Percentiles rank a stretch among this genome's conserved stretches.
Evolutionary conservation across 140 eudicot species (phyloP).

Genomic region (Cichorium intybus): DNA sequence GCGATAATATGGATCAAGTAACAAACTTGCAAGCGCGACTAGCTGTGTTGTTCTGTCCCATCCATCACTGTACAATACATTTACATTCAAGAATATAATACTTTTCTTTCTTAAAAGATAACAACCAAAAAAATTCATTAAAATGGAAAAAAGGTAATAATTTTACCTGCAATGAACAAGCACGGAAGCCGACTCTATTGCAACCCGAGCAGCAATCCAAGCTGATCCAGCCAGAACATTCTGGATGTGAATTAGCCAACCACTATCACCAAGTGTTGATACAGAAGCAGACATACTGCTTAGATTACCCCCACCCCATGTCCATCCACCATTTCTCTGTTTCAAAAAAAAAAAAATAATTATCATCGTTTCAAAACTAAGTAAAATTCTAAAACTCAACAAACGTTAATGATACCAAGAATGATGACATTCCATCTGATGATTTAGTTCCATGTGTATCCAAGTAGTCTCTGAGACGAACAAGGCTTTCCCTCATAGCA

Average conservation of each 20-base stretch:
- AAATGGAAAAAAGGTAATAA: background rate
- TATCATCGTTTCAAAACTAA: conserved; percentile 8
- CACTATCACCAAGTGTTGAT: conserved; percentile 96
- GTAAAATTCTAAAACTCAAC: background rate
- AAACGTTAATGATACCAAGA: conserved; percentile 49
- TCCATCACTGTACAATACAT: conserved; percentile 74
- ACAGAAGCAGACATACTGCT: conserved; percentile 99
- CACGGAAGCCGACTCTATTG: conserved; percentile 84
- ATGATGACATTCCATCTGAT: conserved; percentile 94
- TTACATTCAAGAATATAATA: conserved; percentile 6
- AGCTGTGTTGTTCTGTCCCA: conserved; percentile 98
- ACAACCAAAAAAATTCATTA: background rate
- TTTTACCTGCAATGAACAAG: conserved; percentile 98
- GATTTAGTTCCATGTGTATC: conserved; percentile 94
- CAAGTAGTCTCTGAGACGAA: conserved; percentile 89
- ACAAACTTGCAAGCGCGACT: conserved; percentile 88
- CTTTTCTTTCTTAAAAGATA: background rate
- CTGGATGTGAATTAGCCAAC: conserved; percentile 97
- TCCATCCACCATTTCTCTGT: conserved; percentile 96
- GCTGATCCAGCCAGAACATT: conserved; percentile 94
- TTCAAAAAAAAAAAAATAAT: background rate
- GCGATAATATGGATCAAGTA: conserved; percentile 98
- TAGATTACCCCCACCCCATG: conserved; percentile 98
- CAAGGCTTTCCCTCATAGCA: conserved; percentile 97
- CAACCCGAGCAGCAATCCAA: conserved; percentile 99